phyloP scores from a whole-genome alignment of 257 asterid genomes.

The Nicotiana otophora region DNA sequence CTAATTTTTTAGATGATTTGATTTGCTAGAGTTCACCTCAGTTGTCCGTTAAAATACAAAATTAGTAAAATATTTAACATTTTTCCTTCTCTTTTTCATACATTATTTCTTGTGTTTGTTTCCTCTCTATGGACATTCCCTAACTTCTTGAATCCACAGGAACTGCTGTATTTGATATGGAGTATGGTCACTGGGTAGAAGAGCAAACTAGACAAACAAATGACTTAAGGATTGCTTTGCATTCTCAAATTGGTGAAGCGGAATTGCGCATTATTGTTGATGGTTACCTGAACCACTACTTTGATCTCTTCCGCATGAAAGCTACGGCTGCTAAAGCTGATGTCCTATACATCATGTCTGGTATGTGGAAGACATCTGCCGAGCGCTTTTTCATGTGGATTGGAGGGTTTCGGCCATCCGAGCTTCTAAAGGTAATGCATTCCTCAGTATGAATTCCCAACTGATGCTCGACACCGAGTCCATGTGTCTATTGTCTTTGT shows the following conservation, averaged over 20 bases:
- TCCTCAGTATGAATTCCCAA: neutral
- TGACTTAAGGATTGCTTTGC: conserved; percentile 56
- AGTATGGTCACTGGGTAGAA: conserved; percentile 85
- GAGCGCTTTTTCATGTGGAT: conserved; percentile 92
- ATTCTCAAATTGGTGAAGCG: conserved; percentile 47
- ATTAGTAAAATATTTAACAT: neutral
- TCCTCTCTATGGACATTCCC: neutral
- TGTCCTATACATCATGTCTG: conserved; percentile 71
- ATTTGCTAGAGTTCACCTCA: neutral
- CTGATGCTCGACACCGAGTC: neutral
- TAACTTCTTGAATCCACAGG: conserved; percentile 28
- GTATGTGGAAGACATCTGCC: conserved; percentile 82
- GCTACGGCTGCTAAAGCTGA: conserved; percentile 72
- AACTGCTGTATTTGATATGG: conserved; percentile 58
- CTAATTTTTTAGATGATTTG: neutral
- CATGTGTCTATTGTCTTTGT: neutral
- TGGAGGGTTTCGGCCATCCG: conserved; percentile 91
- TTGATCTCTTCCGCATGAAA: conserved; percentile 67
- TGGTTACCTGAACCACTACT: conserved; percentile 55
- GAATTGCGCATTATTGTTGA: conserved; percentile 56
- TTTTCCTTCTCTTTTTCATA: neutral
- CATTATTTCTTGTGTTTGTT: neutral
- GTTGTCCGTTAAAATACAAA: neutral
- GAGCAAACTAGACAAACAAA: conserved; percentile 47
- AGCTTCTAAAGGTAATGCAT: conserved; percentile 58